phyloP scores from a whole-genome alignment of 345 rosid genomes.

The Brassica carinata region DNA sequence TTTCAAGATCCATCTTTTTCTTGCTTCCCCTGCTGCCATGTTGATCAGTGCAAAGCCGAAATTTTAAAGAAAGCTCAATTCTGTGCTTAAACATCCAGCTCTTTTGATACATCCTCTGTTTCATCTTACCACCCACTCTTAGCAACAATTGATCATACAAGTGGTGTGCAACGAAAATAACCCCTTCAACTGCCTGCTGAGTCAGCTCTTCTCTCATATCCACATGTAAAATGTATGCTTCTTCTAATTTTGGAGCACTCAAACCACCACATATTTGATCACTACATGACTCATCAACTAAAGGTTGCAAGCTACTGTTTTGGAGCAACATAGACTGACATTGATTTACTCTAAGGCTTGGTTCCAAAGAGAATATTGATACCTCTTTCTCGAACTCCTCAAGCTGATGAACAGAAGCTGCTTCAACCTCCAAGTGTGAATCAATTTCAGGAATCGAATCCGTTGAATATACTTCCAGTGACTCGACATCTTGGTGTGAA shows the following conservation, averaged over 20 bases:
- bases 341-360: neutral
- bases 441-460: neutral
- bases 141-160: neutral
- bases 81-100: too few relatives aligned
- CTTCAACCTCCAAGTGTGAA: neutral
- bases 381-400: neutral
- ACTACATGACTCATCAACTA: too few relatives aligned
- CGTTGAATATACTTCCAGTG: neutral
- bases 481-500: neutral
- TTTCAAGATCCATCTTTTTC: too few relatives aligned
- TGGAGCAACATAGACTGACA: neutral
- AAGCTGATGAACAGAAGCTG: neutral
- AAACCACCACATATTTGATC: neutral
- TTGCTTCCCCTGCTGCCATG: too few relatives aligned
- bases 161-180: neutral
- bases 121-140: neutral
- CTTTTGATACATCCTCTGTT: neutral
- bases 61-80: too few relatives aligned
- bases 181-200: neutral
- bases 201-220: neutral
- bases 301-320: neutral
- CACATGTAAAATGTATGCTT: neutral
- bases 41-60: too few relatives aligned
- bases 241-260: neutral
- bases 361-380: neutral